These are phyloP conservation scores for Phytophthora agathidicida DNA, from an alignment of 352 stramenopile species.

Conservation along the genomic window DNA sequence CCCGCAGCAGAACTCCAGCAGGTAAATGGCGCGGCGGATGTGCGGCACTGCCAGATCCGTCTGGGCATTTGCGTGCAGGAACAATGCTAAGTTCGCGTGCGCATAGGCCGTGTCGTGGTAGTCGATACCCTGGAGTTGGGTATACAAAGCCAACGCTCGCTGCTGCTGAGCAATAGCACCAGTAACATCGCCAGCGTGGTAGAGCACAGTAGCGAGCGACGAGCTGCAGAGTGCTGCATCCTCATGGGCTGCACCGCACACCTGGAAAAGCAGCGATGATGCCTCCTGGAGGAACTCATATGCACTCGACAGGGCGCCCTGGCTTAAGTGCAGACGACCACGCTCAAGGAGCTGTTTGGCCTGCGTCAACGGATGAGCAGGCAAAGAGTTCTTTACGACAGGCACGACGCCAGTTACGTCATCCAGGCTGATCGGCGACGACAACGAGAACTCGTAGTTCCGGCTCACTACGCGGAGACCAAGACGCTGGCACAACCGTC, in stretches of 20 bases:
- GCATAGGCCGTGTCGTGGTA: conserved; percentile 91
- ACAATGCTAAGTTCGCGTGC: conserved; percentile 92
- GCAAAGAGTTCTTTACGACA: conserved; percentile 93
- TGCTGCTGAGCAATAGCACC: conserved; percentile 90
- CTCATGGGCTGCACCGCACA: conserved; percentile 92
- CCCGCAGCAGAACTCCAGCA: conserved; percentile 93
- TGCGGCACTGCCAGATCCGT: conserved; percentile 89
- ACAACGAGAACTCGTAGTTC: conserved; percentile 84
- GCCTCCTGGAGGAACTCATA: conserved; percentile 92
- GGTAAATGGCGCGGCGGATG: conserved; percentile 91
- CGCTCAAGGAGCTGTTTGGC: conserved; percentile 89
- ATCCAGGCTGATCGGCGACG: conserved; percentile 83
- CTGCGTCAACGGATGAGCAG: conserved; percentile 74
- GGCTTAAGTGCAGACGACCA: conserved; percentile 82
- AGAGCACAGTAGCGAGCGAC: conserved; percentile 92
- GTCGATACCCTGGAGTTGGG: conserved; percentile 93
- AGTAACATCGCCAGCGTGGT: conserved; percentile 90
- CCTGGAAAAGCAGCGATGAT: conserved; percentile 93
- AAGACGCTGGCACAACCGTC: conserved; percentile 93
- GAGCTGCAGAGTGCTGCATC: conserved; percentile 93
- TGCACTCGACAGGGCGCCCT: conserved; percentile 72
- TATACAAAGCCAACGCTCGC: conserved; percentile 91
- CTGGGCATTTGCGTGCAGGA: conserved; percentile 89
- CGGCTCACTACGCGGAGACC: conserved; percentile 92
- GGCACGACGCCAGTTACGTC: conserved; percentile 95